Conservation (phyloP, 768 basidiomycete genomes). For the Austroboletus festivus region DNA sequence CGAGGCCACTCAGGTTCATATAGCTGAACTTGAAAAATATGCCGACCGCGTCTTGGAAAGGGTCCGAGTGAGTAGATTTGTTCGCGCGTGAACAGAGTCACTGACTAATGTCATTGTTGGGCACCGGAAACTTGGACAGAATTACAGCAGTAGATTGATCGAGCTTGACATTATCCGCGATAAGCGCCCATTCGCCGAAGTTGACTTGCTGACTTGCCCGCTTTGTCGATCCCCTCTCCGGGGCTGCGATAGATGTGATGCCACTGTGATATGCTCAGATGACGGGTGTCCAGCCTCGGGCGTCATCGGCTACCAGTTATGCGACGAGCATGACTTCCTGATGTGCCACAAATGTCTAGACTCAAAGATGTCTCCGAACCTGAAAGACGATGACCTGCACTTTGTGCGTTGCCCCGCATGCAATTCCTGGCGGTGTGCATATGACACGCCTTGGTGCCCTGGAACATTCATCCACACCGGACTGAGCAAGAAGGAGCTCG, state of each 20-base stretch:
- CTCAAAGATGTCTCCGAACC: background rate
- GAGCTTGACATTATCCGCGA: background rate
- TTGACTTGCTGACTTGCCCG: conserved; percentile 16
- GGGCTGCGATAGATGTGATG: conserved; percentile 10
- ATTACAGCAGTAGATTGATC: conserved; percentile 8
- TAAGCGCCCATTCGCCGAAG: background rate
- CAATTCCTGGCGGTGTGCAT: background rate
- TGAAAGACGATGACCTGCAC: too few relatives aligned
- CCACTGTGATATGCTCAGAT: conserved; percentile 1
- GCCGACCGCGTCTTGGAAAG: conserved; percentile 5
- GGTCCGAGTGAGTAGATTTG: background rate
- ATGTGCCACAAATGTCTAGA: conserved; percentile 1
- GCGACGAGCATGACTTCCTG: conserved; percentile 4
- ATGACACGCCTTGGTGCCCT: background rate
- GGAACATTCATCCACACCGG: background rate
- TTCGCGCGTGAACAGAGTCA: background rate
- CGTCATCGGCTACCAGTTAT: background rate
- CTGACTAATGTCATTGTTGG: too few relatives aligned
- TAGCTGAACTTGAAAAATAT: conserved; percentile 12
- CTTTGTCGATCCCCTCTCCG: background rate
- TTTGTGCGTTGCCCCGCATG: conserved; percentile 1
- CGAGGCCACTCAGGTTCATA: background rate
- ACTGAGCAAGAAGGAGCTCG: background rate
- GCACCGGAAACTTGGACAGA: too few relatives aligned
- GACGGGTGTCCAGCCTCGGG: background rate